Conservation (phyloP, 73 alveolate species). For the Paramecium sexaurelia region DNA sequence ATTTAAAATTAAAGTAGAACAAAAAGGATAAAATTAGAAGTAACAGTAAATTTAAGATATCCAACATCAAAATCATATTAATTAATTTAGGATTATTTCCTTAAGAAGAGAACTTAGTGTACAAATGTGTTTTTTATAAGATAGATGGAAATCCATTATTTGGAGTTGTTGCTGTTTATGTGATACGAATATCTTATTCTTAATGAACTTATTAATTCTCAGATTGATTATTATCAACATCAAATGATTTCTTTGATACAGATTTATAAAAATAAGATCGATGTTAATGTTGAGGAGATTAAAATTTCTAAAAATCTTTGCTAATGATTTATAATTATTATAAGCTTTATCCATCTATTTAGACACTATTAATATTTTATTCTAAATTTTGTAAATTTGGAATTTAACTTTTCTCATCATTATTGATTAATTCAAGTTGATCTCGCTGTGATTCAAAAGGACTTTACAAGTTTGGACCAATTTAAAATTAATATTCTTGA, state of each 20-base stretch:
- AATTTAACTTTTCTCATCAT: neutral
- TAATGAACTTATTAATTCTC: neutral
- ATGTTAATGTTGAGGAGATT: neutral
- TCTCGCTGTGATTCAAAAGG: constrained; percentile 12
- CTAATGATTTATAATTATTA: neutral
- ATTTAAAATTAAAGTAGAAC: neutral
- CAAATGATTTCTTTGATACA: neutral
- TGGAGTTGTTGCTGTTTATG: neutral
- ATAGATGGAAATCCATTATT: constrained; percentile 13
- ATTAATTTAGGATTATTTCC: neutral
- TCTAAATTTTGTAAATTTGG: neutral
- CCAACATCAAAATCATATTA: neutral
- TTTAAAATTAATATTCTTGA: neutral
- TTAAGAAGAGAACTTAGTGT: neutral
- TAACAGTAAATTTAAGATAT: neutral
- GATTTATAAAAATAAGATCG: neutral
- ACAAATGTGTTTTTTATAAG: neutral
- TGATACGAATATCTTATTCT: neutral
- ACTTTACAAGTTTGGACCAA: neutral
- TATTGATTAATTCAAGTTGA: neutral
- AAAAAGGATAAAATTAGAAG: neutral
- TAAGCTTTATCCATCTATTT: neutral
- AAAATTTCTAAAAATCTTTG: neutral
- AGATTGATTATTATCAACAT: constrained; percentile 16
- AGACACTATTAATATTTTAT: neutral